Evolutionary conservation across 2,329 filamentous ascomycete genomes (phyloP).

Genomic region (Pezicula rhizophila): DNA sequence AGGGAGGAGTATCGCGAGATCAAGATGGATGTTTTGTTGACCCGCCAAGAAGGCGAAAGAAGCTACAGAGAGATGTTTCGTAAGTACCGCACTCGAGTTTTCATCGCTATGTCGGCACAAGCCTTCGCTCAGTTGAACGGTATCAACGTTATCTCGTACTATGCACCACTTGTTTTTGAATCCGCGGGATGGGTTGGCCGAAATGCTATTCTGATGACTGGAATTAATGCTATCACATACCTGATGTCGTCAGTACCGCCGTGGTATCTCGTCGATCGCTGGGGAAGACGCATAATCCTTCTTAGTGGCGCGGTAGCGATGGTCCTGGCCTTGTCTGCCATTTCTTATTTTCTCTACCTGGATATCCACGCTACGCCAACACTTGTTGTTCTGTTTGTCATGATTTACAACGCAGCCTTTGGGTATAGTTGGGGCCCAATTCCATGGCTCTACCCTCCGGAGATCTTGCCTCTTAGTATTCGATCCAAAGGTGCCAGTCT

Average conservation of each 20-base stretch:
- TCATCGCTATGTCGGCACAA: slow-evolving; percentile 98
- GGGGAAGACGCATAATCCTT: slow-evolving; percentile 83
- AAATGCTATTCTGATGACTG: slow-evolving; percentile 91
- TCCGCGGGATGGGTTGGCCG: slow-evolving; percentile 93
- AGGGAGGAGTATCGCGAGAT: slow-evolving; percentile 97
- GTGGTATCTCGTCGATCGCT: slow-evolving; percentile 93
- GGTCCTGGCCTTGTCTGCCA: slow-evolving; percentile 78
- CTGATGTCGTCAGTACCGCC: slow-evolving; percentile 87
- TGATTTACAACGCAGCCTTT: slow-evolving; percentile 97
- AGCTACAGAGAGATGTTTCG: slow-evolving; percentile 92
- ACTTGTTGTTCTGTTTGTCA: slow-evolving; percentile 88
- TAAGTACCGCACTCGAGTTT: slow-evolving; percentile 83
- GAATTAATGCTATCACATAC: slow-evolving; percentile 90
- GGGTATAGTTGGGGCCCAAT: slow-evolving; percentile 98
- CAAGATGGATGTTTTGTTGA: slow-evolving; percentile 93
- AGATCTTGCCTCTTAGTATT: slow-evolving; percentile 94
- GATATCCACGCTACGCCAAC: slow-evolving; percentile 73
- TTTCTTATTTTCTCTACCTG: slow-evolving; percentile 93
- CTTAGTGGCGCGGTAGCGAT: slow-evolving; percentile 86
- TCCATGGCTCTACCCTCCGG: slow-evolving; percentile 97
- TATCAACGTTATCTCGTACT: slow-evolving; percentile 99
- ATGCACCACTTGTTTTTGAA: slow-evolving; percentile 93
- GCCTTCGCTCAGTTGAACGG: slow-evolving; percentile 93
- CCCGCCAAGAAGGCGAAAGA: slow-evolving; percentile 91
- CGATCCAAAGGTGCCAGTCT: slow-evolving; percentile 94